Percentiles rank a stretch among this genome's conserved stretches.
Evolutionary conservation across 768 basidiomycete genomes (phyloP).

Genomic region (Panus rudis): DNA sequence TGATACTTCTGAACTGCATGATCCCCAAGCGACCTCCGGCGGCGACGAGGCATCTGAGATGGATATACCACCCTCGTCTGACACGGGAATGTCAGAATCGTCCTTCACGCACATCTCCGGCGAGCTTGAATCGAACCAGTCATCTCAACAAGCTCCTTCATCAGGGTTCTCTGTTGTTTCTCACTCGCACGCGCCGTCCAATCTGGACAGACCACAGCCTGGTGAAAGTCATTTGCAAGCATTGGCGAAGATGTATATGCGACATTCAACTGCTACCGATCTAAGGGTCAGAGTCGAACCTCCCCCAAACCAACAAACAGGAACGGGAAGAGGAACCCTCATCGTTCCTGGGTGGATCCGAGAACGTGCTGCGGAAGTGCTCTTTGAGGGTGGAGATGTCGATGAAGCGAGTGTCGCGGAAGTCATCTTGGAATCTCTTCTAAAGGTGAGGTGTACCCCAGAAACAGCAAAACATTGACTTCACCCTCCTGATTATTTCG

Average conservation of each 20-base stretch:
- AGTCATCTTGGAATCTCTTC: conserved; percentile 66
- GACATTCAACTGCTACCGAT: conserved; percentile 74
- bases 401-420: conserved; percentile 84
- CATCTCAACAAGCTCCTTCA: conserved; percentile 42
- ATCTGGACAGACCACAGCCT: conserved; percentile 19
- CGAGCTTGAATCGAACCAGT: conserved; percentile 40
- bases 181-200: conserved; percentile 28
- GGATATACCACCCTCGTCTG: conserved; percentile 39
- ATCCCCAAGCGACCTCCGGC: conserved; percentile 18
- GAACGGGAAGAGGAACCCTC: conserved; percentile 71
- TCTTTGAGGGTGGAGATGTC: conserved; percentile 86
- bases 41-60: conserved; percentile 35
- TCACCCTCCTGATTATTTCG: too few relatives aligned
- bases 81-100: conserved; percentile 59
- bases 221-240: conserved; percentile 54
- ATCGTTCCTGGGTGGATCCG: conserved; percentile 93
- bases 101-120: conserved; percentile 49
- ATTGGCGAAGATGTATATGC: conserved; percentile 61
- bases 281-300: conserved; percentile 63
- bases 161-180: conserved; percentile 57
- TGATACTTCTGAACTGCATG: conserved; percentile 30
- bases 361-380: conserved; percentile 83
- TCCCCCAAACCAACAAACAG: conserved; percentile 56
- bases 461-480: not conserved
- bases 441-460: conserved; percentile 48